phyloP scores from a whole-genome alignment of 768 basidiomycete species.

The Amanita phalloides region DNA sequence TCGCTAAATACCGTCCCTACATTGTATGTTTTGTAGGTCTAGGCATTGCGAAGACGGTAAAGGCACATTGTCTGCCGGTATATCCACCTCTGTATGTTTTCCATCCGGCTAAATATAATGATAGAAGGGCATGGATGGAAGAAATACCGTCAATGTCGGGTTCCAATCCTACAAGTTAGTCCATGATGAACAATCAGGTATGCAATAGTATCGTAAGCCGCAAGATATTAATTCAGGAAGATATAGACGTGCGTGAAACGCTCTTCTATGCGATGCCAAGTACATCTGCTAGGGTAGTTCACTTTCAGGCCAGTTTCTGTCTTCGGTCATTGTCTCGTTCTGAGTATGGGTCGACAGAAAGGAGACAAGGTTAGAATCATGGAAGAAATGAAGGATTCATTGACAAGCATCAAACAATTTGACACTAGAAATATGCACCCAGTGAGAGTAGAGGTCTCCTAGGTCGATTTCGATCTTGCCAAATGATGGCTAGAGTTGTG shows the following conservation, averaged over 20 bases:
- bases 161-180: constrained; percentile 43
- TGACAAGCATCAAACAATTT: constrained; percentile 1
- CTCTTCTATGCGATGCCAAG: constrained; percentile 69
- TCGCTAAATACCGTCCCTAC: constrained; percentile 43
- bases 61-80: constrained; percentile 16
- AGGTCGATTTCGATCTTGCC: background rate
- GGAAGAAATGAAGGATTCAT: background rate
- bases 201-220: background rate
- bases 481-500: background rate
- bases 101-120: background rate
- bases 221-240: background rate
- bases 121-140: constrained; percentile 7
- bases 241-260: constrained; percentile 30
- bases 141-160: constrained; percentile 17
- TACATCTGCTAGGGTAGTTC: constrained; percentile 64
- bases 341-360: background rate
- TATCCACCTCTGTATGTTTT: constrained; percentile 5
- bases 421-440: background rate
- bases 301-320: constrained; percentile 46
- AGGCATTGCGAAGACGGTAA: constrained; percentile 36
- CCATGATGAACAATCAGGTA: constrained; percentile 17
- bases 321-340: background rate
- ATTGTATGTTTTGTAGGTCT: constrained; percentile 76
- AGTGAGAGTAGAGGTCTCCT: background rate
- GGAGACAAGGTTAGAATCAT: constrained; percentile 3